Percentiles rank a stretch among this genome's conserved stretches.
phyloP scores from a whole-genome alignment of 75 land plant species.

The Selaginella moellendorffii region DNA sequence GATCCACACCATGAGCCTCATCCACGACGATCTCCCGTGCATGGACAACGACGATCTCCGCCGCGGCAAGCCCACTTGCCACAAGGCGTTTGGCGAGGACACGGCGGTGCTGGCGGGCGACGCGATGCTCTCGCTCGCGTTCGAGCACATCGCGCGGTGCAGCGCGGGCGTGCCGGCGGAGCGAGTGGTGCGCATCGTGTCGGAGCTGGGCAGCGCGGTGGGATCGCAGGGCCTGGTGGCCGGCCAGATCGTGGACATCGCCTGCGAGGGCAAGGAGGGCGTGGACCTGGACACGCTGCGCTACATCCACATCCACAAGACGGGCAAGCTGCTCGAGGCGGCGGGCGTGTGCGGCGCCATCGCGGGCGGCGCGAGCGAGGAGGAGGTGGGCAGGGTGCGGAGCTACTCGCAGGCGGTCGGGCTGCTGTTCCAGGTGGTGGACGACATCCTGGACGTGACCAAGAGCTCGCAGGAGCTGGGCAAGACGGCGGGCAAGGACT shows the following conservation, averaged over 20 bases:
- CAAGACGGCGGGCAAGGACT: conserved; percentile 49
- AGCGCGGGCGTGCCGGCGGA: conserved; percentile 11
- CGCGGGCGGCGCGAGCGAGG: conserved; percentile 41
- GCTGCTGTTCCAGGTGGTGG: conserved; percentile 72
- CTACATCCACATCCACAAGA: conserved; percentile 57
- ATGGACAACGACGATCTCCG: conserved; percentile 5
- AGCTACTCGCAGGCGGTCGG: conserved; percentile 46
- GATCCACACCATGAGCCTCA: conserved; percentile 8
- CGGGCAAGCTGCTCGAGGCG: conserved; percentile 39
- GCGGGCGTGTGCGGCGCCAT: conserved; percentile 49
- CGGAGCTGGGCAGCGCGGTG: conserved; percentile 27
- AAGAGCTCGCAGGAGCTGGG: conserved; percentile 64
- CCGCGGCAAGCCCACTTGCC: conserved; percentile 12
- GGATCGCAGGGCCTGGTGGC: conserved; percentile 51
- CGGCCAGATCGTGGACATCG: conserved; percentile 53
- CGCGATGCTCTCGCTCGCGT: conserved; percentile 33
- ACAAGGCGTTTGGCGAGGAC: conserved; percentile 27
- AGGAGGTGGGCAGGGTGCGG: conserved; percentile 40
- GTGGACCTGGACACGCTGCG: conserved; percentile 31
- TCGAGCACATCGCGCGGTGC: background rate
- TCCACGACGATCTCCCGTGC: conserved; percentile 5
- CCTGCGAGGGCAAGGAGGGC: conserved; percentile 11
- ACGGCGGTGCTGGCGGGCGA: conserved; percentile 53
- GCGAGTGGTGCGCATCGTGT: conserved; percentile 24
- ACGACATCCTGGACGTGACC: conserved; percentile 83